Conservation (phyloP, 331 rosid genomes). For the Rosa hybrid region DNA sequence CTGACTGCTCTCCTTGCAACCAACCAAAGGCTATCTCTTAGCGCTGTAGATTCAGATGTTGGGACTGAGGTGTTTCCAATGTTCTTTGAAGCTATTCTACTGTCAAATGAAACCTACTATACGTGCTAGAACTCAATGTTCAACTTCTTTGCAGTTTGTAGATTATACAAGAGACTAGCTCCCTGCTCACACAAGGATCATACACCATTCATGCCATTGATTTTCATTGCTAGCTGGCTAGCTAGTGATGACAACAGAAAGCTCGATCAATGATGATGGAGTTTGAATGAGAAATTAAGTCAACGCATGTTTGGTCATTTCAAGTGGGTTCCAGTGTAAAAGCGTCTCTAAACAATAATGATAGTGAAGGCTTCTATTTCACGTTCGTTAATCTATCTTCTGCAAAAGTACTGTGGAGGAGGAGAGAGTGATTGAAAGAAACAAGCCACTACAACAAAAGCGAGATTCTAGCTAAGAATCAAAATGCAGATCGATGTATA, state of each 20-base stretch:
- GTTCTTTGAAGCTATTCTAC: too few relatives aligned
- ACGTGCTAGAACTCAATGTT: not conserved
- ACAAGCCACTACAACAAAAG: not conserved
- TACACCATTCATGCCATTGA: conserved; percentile 6
- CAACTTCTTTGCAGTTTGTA: not conserved
- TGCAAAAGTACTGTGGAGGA: not conserved
- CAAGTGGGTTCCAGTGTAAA: conserved; percentile 13
- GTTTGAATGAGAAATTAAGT: conserved; percentile 20
- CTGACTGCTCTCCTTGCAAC: too few relatives aligned
- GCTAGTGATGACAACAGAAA: not conserved
- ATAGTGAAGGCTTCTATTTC: not conserved
- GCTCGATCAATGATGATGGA: conserved; percentile 6
- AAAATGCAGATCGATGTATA: not conserved
- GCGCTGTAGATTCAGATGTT: too few relatives aligned
- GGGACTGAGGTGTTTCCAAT: too few relatives aligned
- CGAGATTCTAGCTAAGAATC: not conserved
- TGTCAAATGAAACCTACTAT: too few relatives aligned
- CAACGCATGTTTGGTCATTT: conserved; percentile 30
- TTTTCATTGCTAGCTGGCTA: conserved; percentile 10
- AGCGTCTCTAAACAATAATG: not conserved
- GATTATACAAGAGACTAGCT: not conserved
- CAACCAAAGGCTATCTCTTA: too few relatives aligned
- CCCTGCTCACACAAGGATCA: not conserved
- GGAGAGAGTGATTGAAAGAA: not conserved
- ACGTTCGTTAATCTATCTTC: not conserved